A percentile compares a stretch with the other conserved stretches of the same genome.
Evolutionary conservation across 257 asterid genomes (phyloP).

Genomic region (Avicennia marina): DNA sequence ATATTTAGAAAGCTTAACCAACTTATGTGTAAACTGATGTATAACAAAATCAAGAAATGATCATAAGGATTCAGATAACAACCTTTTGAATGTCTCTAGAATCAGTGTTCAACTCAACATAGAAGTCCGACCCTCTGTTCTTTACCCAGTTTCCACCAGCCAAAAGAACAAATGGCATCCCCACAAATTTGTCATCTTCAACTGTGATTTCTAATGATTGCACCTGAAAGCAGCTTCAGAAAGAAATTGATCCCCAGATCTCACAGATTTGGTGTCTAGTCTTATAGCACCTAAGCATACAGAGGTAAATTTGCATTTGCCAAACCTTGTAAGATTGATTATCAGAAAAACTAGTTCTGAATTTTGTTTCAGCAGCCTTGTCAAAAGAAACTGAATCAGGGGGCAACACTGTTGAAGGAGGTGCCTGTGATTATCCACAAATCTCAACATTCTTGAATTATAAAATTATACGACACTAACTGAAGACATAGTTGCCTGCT

Average conservation of each 20-base stretch:
- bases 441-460: conserved; percentile 12
- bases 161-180: conserved; percentile 95
- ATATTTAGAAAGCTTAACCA: conserved; percentile 16
- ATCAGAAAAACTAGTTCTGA: conserved; percentile 39
- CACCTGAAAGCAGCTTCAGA: conserved; percentile 48
- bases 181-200: conserved; percentile 67
- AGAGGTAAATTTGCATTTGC: conserved; percentile 4
- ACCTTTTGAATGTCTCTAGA: conserved; percentile 46
- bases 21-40: conserved; percentile 4
- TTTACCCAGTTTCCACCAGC: conserved; percentile 80
- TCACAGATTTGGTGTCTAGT: not conserved
- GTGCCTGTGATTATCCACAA: conserved; percentile 46
- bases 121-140: conserved; percentile 79
- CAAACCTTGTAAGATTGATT: conserved; percentile 52
- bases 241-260: conserved; percentile 12
- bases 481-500: conserved; percentile 1
- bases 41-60: conserved; percentile 3
- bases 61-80: conserved; percentile 20
- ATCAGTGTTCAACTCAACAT: conserved; percentile 47
- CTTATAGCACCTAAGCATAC: conserved; percentile 16
- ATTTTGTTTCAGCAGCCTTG: conserved; percentile 64
- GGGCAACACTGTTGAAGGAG: conserved; percentile 73
- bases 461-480: conserved; percentile 7
- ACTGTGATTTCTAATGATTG: conserved; percentile 70
- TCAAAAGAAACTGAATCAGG: conserved; percentile 66